Conservation (phyloP, 83 land plant species). For the Picea engelmannii region DNA sequence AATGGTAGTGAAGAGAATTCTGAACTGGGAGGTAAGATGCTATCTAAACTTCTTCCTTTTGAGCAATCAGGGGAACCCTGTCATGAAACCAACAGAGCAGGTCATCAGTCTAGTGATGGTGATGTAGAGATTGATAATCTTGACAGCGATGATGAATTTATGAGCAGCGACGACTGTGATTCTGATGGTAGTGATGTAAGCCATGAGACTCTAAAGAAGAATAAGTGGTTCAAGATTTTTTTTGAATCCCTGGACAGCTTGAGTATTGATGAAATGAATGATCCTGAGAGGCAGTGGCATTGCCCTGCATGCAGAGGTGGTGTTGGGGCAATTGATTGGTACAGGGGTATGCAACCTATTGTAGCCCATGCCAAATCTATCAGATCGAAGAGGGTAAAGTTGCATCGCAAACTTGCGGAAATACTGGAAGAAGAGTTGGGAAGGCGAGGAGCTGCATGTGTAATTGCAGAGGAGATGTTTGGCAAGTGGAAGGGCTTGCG, state of each 20-base stretch:
- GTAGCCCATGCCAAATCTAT: slow-evolving; percentile 71
- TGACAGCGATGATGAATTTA: slow-evolving; percentile 52
- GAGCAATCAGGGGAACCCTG: slow-evolving; percentile 16
- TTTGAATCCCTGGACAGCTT: slow-evolving; percentile 50
- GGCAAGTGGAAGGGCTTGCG: slow-evolving; percentile 69
- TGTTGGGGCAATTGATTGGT: slow-evolving; percentile 85
- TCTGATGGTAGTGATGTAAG: slow-evolving; percentile 59
- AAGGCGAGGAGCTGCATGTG: slow-evolving; percentile 45
- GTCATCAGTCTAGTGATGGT: slow-evolving; percentile 15
- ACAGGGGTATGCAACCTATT: slow-evolving; percentile 64
- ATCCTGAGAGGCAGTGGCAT: slow-evolving; percentile 77
- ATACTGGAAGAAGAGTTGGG: slow-evolving; percentile 64
- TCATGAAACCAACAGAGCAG: neutral
- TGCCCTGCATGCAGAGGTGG: slow-evolving; percentile 77
- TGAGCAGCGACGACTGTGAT: slow-evolving; percentile 54
- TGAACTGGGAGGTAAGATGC: slow-evolving; percentile 21
- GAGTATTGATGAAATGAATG: slow-evolving; percentile 50
- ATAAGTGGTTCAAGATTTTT: slow-evolving; percentile 51
- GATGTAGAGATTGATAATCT: slow-evolving; percentile 26
- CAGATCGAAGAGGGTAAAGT: slow-evolving; percentile 45
- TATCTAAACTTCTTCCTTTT: slow-evolving; percentile 24
- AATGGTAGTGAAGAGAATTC: slow-evolving; percentile 3
- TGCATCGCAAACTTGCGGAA: slow-evolving; percentile 55
- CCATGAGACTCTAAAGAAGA: slow-evolving; percentile 56
- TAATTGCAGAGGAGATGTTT: slow-evolving; percentile 44